Base-by-base conservation (phyloP, 2,329 filamentous ascomycete species). In the Scedosporium dehoogii region DNA sequence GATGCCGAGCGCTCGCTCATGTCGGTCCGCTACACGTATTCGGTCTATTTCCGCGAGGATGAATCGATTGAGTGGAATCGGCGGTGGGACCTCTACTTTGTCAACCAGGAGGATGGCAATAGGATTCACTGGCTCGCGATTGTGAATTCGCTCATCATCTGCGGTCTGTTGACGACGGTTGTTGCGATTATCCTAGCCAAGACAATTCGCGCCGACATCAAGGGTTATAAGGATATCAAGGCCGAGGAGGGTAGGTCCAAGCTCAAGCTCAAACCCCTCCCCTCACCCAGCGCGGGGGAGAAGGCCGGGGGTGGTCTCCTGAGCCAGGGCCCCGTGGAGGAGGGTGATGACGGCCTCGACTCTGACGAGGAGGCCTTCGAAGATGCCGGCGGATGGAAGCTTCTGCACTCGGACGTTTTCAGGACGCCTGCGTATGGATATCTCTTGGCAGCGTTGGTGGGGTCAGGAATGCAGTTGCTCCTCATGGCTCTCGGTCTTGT, bases 121-220 rank as follows among this genome's bases (percentile, higher is more conserved):
- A 86, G 85, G 70, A 90, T 93, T 25, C 91, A 96, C 72, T 96
- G 91, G 90, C 80, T 96, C 62, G 91, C 91, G 42, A 93, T 96
- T 66, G 74, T 94, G 73, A 96, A 96, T 75, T 94, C 91, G 0
- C 74, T 96, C 66, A 87, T 92, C 66, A 94, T 96, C 67, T 90
- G 88, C 59, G 88, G 88, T 6, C 78, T 94, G 42, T 78, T 96
- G 51, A 92, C 89, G 1, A 86, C 87, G 18, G 86, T 91, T 42
- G 89, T 94, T 25, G 84, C 90, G 63, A 89, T 96, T 70, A 92
- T 96, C 64, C 79, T 94, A 68, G 83, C 89, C 33, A 85, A 89
- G 68, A 96, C 91, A 0, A 84, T 93, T 58, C 84, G 87, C 62
- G 85, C 86, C 56, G 91, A 96, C 67, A 89, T 92, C 73, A 92